phyloP scores from a whole-genome alignment of 2,329 filamentous ascomycete genomes.

The Trichoderma sp. region DNA sequence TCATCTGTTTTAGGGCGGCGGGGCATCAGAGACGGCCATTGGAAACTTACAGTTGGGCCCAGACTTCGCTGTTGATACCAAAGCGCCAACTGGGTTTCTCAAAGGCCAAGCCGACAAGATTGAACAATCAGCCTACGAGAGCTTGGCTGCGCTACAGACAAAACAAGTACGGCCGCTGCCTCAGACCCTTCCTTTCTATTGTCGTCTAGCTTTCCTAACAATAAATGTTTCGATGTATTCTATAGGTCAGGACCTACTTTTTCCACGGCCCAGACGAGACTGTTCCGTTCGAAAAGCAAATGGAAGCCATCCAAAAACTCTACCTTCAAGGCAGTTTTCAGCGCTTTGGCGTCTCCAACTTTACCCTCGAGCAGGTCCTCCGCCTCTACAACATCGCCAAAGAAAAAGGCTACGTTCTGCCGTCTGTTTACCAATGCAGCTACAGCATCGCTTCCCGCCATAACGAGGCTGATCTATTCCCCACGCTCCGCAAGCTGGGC shows the following conservation, averaged over 20 bases:
- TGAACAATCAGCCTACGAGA: constrained; percentile 18
- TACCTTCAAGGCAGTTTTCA: constrained; percentile 55
- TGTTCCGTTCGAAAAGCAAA: constrained; percentile 61
- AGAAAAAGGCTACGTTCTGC: constrained; percentile 46
- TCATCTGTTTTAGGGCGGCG: neutral
- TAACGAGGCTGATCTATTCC: constrained; percentile 47
- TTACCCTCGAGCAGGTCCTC: constrained; percentile 43
- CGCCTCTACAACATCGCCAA: constrained; percentile 43
- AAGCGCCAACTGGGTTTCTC: constrained; percentile 15
- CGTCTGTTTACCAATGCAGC: constrained; percentile 50
- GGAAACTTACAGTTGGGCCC: neutral
- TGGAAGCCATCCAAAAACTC: constrained; percentile 63
- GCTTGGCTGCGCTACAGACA: constrained; percentile 12
- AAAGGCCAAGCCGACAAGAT: constrained; percentile 7
- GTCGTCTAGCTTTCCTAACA: neutral
- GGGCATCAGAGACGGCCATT: constrained; percentile 20
- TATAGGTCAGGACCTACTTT: constrained; percentile 56
- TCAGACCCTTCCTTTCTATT: neutral
- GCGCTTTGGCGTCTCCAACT: constrained; percentile 53
- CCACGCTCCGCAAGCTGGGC: constrained; percentile 47
- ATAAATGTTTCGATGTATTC: neutral
- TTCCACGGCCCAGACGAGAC: constrained; percentile 60
- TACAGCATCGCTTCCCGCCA: constrained; percentile 47
- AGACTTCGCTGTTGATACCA: constrained; percentile 23
- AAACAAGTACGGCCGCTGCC: neutral